Conservation (phyloP, 805 yeast genomes). For the Schwanniomyces occidentalis region DNA sequence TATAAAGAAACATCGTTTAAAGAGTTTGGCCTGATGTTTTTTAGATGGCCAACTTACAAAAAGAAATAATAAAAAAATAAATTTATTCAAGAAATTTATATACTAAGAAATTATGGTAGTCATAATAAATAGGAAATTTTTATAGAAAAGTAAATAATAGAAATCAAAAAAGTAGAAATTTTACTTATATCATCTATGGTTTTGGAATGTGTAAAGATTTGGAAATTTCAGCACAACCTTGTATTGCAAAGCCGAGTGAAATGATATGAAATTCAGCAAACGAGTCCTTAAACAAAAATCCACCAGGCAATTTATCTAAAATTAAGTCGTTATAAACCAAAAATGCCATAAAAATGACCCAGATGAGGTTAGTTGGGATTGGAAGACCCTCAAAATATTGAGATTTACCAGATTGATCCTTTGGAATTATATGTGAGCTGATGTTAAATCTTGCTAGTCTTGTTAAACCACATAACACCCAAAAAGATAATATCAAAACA, state of each 20-base stretch:
- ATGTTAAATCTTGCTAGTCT: slow-evolving; percentile 95
- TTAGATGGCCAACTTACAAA: no score
- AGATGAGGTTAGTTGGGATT: slow-evolving; percentile 79
- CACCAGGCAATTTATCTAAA: slow-evolving; percentile 62
- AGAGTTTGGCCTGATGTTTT: slow-evolving; percentile 15
- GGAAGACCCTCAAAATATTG: slow-evolving; percentile 96
- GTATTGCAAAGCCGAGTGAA: slow-evolving; percentile 61
- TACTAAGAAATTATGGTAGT: no score
- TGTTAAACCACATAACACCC: slow-evolving; percentile 91
- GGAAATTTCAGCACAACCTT: slow-evolving; percentile 90
- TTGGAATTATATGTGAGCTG: slow-evolving; percentile 89
- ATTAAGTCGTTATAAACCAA: slow-evolving; percentile 57
- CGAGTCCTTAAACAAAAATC: slow-evolving; percentile 54
- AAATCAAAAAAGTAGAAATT: no score
- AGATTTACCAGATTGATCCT: slow-evolving; percentile 83
- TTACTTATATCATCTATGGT: slow-evolving; percentile 48
- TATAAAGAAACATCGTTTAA: slow-evolving; percentile 23
- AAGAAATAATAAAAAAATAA: no score
- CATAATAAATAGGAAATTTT: no score
- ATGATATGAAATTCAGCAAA: slow-evolving; percentile 75
- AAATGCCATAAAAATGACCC: slow-evolving; percentile 72
- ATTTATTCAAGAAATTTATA: no score
- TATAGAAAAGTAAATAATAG: no score
- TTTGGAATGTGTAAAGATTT: slow-evolving; percentile 91
- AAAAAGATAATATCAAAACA: slow-evolving; percentile 70